Conservation (phyloP, 208 protist genomes). For the Leishmania martiniquensis region DNA sequence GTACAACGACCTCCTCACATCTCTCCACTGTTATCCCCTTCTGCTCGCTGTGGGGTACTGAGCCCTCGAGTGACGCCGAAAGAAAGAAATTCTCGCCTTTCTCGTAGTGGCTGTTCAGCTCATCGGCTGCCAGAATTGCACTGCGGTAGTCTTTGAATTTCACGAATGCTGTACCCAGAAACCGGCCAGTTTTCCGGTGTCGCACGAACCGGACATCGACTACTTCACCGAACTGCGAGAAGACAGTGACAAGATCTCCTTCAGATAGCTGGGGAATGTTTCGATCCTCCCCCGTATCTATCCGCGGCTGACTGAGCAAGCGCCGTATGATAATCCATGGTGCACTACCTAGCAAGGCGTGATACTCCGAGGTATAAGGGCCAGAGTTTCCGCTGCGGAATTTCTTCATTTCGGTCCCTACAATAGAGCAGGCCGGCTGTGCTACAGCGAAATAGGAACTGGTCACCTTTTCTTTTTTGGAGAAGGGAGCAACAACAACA, state of each 20-base stretch:
- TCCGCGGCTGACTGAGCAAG: conserved; percentile 35
- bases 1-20: conserved; percentile 76
- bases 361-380: conserved; percentile 73
- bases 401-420: conserved; percentile 26
- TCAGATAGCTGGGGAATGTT: conserved; percentile 54
- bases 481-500: neutral
- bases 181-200: conserved; percentile 62
- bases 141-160: conserved; percentile 77
- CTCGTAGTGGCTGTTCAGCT: conserved; percentile 79
- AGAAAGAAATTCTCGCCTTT: conserved; percentile 58
- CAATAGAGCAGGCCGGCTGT: neutral
- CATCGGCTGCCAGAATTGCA: conserved; percentile 72
- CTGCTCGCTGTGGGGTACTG: neutral
- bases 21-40: conserved; percentile 77
- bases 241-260: conserved; percentile 85
- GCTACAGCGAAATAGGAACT: neutral
- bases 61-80: conserved; percentile 20
- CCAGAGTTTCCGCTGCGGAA: conserved; percentile 65
- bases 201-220: conserved; percentile 79
- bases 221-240: conserved; percentile 90
- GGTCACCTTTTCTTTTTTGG: neutral
- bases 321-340: conserved; percentile 77
- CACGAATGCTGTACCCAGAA: conserved; percentile 85
- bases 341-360: conserved; percentile 63
- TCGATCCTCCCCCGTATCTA: conserved; percentile 1